These are phyloP conservation scores for Collybiopsis confluens DNA, from an alignment of 768 basidiomycete species.

Conservation along the genomic window DNA sequence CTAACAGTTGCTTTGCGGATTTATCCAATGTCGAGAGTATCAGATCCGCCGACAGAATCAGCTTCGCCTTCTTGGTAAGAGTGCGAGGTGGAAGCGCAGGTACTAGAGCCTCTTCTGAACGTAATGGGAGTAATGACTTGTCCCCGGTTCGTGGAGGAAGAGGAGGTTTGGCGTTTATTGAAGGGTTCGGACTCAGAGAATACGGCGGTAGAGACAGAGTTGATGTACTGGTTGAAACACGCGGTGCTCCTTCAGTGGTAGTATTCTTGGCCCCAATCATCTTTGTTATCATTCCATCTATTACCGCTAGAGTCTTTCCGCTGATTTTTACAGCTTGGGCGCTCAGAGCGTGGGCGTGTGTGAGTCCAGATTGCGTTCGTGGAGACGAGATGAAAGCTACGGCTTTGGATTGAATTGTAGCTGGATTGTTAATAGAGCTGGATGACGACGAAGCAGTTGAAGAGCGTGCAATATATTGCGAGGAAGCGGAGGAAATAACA, in stretches of 20 bases:
- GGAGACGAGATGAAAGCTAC: conserved; percentile 60
- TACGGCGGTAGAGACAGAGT: conserved; percentile 10
- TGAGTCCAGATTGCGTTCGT: conserved; percentile 51
- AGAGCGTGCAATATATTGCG: conserved; percentile 57
- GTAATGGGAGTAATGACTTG: conserved; percentile 16
- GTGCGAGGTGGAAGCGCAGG: conserved; percentile 34
- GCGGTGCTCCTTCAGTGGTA: conserved; percentile 22
- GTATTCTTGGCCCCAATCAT: conserved; percentile 44
- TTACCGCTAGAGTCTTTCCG: conserved; percentile 51
- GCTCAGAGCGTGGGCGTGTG: conserved; percentile 58
- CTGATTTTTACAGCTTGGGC: conserved; percentile 67
- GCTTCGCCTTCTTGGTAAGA: conserved; percentile 39
- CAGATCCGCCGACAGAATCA: conserved; percentile 62
- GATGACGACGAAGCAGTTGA: conserved; percentile 30
- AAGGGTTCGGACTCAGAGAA: conserved; percentile 8
- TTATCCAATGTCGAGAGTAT: conserved; percentile 62
- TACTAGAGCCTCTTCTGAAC: conserved; percentile 16
- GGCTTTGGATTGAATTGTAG: conserved; percentile 28
- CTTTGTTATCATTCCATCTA: conserved; percentile 56
- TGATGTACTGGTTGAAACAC: conserved; percentile 6
- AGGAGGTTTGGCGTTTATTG: conserved; percentile 11
- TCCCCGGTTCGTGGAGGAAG: conserved; percentile 15
- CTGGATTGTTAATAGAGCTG: neutral
- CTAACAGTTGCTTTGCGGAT: conserved; percentile 48
- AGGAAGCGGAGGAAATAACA: conserved; percentile 58